These are phyloP conservation scores for Papiliotrema laurentii DNA, from an alignment of 1,284 basidiomycete species.

Conservation along the genomic window DNA sequence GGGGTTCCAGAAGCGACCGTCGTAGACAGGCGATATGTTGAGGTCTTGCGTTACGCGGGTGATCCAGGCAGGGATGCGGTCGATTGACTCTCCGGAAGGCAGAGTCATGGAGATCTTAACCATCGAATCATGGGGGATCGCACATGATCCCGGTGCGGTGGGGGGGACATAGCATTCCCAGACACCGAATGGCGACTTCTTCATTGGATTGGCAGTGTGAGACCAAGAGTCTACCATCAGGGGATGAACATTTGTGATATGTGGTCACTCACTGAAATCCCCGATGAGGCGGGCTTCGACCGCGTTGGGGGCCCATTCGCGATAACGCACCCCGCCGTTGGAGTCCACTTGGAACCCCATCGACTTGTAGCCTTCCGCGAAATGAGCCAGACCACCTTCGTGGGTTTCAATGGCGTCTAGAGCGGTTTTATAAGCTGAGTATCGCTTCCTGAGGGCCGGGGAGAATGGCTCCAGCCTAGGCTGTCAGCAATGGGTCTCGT, in stretches of 20 bases:
- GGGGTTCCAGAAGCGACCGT: constrained; percentile 98
- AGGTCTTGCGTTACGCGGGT: constrained; percentile 92
- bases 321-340: constrained; percentile 71
- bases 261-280: constrained; percentile 77
- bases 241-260: neutral
- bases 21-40: constrained; percentile 82
- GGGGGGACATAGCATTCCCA: constrained; percentile 85
- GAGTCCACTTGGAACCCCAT: constrained; percentile 74
- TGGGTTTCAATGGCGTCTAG: constrained; percentile 65
- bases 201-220: constrained; percentile 77
- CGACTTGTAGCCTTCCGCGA: constrained; percentile 79
- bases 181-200: constrained; percentile 80
- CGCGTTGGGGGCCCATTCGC: constrained; percentile 95
- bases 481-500: neutral
- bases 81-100: constrained; percentile 71
- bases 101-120: constrained; percentile 88
- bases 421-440: constrained; percentile 68
- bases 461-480: constrained; percentile 69
- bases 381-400: constrained; percentile 85
- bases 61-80: constrained; percentile 91
- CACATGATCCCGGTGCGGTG: constrained; percentile 61
- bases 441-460: constrained; percentile 64
- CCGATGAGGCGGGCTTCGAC: constrained; percentile 78
- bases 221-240: constrained; percentile 71
- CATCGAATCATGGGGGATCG: constrained; percentile 91